These are phyloP conservation scores for Mycosphaerella sp. DNA, from an alignment of 2,329 filamentous ascomycete species.

Conservation along the genomic window DNA sequence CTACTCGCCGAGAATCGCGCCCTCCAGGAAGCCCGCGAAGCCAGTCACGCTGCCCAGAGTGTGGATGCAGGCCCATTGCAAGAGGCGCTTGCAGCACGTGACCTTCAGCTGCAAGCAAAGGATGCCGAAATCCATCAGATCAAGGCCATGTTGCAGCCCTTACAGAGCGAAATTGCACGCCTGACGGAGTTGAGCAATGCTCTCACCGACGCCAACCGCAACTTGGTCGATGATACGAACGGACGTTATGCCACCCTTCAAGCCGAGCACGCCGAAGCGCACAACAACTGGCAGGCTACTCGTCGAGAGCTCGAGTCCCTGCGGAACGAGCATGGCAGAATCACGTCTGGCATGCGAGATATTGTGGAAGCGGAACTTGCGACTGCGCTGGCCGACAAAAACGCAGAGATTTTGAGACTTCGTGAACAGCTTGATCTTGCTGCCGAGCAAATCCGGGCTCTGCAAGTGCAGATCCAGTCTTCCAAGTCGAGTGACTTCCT, in stretches of 20 bases:
- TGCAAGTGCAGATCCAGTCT: conserved; percentile 55
- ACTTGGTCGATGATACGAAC: conserved; percentile 68
- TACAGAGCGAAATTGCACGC: conserved; percentile 74
- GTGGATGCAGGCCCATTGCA: conserved; percentile 45
- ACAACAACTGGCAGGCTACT: conserved; percentile 50
- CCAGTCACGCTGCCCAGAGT: conserved; percentile 13
- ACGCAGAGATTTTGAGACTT: conserved; percentile 72
- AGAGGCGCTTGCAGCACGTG: conserved; percentile 56
- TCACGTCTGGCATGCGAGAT: conserved; percentile 57
- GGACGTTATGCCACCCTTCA: conserved; percentile 63
- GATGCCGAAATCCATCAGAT: conserved; percentile 75
- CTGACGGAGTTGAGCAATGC: conserved; percentile 77
- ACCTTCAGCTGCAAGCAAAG: conserved; percentile 67
- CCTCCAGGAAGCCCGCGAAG: conserved; percentile 57
- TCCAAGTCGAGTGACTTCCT: conserved; percentile 65
- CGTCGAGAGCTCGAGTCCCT: conserved; percentile 63
- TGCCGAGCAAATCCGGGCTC: conserved; percentile 52
- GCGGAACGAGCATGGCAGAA: conserved; percentile 55
- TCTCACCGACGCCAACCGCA: conserved; percentile 68
- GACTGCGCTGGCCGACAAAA: conserved; percentile 67
- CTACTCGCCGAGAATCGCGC: conserved; percentile 76
- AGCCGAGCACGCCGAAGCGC: conserved; percentile 53
- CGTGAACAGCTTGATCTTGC: conserved; percentile 71
- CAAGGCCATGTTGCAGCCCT: conserved; percentile 67
- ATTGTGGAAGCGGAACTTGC: conserved; percentile 57